Base-by-base conservation (phyloP, 768 basidiomycete species). In the Tylopilus sp. region DNA sequence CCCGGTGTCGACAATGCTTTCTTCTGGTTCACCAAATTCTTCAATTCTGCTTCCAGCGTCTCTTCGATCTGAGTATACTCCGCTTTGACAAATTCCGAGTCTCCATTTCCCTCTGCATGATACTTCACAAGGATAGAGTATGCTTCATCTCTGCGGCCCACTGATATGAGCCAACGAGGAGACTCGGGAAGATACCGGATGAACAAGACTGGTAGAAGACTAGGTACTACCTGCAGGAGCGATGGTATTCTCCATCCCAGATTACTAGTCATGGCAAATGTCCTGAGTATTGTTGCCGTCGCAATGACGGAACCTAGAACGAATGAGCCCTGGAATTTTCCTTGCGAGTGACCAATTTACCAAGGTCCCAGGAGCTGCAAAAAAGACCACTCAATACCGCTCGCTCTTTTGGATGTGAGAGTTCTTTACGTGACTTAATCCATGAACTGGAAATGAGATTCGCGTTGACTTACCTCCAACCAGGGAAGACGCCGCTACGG, bases 171-270 rank as follows among this genome's bases (percentile, higher is more conserved):
- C 82, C 82, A 85, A 35, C 81, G 76, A 15, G 84, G 84, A 11
- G 81, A 83, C 59, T 86, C 84, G 3, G 82, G 82, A 15, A 85
- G 68, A 59, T 81, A 79, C 60, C 68, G 76, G 47, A 85, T 72
- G 63, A 86, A 81, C 23, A 55, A 52, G 40, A 85, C 59, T 54
- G 85, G 83, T 20, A 84, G 65, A 11, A 73, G 28, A 52, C 76
- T 78, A 2, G 84, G 84, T 1, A 75, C 61, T 30, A 78, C 56
- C 62, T 86, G 85, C 6, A 85, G 73, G n/a, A 82, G 79, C 1
- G 58, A 64, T 0, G 83, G 84, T 20, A 85, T 82, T n/a, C 84
- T 75, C 85, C 85, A 86, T 11, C 79, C 81, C 82, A 82, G 83
- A 57, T 80, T 75, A 44, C 57, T 77, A 0, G 58, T 42, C 74